These are phyloP conservation scores for Ilyonectria robusta DNA, from an alignment of 2,329 filamentous ascomycete genomes.

Conservation along the genomic window DNA sequence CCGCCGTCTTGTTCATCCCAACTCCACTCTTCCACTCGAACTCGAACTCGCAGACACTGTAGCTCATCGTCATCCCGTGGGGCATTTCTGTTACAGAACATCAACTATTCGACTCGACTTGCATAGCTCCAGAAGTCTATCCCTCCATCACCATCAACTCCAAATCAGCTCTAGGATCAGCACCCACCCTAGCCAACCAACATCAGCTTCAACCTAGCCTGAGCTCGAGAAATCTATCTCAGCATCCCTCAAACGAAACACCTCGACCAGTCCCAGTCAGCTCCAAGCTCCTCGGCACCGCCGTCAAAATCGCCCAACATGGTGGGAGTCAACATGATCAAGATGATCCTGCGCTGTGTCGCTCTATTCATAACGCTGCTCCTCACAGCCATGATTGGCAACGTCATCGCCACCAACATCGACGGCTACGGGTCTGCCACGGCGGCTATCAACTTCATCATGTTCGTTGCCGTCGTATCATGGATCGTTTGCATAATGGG, in stretches of 20 bases:
- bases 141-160: constrained; percentile 1
- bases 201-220: constrained; percentile 2
- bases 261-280: constrained; percentile 9
- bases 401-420: constrained; percentile 67
- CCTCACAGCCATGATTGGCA: constrained; percentile 70
- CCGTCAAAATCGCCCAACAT: constrained; percentile 41
- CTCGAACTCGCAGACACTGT: constrained; percentile 33
- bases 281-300: constrained; percentile 20
- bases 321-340: constrained; percentile 57
- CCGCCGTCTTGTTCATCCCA: constrained; percentile 32
- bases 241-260: neutral
- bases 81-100: constrained; percentile 21
- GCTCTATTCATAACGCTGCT: constrained; percentile 69
- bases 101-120: constrained; percentile 24
- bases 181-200: constrained; percentile 8
- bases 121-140: neutral
- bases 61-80: constrained; percentile 36
- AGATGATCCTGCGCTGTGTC: constrained; percentile 61
- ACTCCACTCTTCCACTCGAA: constrained; percentile 27
- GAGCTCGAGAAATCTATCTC: constrained; percentile 4
- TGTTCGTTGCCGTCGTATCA: constrained; percentile 78
- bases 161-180: neutral
- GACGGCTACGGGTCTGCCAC: constrained; percentile 58
- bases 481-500: constrained; percentile 78
- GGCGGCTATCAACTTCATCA: constrained; percentile 73